Evolutionary conservation across 108 stramenopile genomes (phyloP), one percentile per base, ranked within the genome.

Genomic region (Nitzschia palea): DNA sequence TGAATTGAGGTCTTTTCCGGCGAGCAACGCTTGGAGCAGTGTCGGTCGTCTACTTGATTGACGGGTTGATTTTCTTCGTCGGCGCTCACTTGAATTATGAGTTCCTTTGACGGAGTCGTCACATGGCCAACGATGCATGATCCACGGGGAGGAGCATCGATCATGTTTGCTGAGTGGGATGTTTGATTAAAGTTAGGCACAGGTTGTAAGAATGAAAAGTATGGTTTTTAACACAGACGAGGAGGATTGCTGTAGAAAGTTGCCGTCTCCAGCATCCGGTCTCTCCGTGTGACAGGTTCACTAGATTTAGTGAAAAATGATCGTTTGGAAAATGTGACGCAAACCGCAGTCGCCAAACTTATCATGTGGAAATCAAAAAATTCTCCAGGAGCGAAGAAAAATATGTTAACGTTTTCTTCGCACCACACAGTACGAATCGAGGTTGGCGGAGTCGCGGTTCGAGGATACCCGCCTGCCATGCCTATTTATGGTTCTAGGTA

Each of bases 31-130:
- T 60, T 60, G 59, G 20, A 42, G 2, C 40, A 60, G 40, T 42
- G 59, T 1, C 59, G 36, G 37, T 43, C 20, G 36, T 25, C 35
- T 31, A 15, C 6, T 28, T 12, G 1, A 3, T 60, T 31, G 55
- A 56, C 31, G 40, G 59, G 59, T 25, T 60, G 25, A 26, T 60
- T 60, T 43, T 60, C 59, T 60, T 60, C 59, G 43, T 40, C 59
- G 6, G 20, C 36, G 15, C 6, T 34, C 15, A 60, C 26, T 40
- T 40, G 40, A 26, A 60, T 60, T 42, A 14, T 60, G 59, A 17
- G 14, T 20, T 59, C 35, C 22, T 37, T 59, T 3, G 59, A 15
- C 40, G 59, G 59, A 60, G 59, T 60, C 20, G 40, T 40, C 31
- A 9, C 22, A 17, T 60, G 10, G 10, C 30, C 30, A 17, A n/a